phyloP scores from a whole-genome alignment of 352 stramenopile species.

The Peronospora belbahrii region DNA sequence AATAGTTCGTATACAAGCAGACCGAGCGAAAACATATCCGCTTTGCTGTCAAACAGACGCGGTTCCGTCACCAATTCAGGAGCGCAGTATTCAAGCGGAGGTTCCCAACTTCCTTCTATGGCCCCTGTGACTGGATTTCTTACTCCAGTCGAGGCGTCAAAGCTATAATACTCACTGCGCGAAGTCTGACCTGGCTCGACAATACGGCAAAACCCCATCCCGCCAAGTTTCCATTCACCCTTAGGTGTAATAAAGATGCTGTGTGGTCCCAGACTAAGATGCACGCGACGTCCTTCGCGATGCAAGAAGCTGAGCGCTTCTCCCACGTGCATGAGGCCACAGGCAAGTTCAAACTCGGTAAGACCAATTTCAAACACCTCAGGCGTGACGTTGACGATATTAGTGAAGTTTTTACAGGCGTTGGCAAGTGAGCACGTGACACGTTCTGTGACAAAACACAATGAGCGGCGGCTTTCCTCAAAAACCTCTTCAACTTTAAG shows the following conservation, averaged over 20 bases:
- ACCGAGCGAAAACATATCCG: conserved; percentile 85
- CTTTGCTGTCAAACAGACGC: conserved; percentile 65
- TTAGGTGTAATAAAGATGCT: conserved; percentile 89
- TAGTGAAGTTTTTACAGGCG: conserved; percentile 85
- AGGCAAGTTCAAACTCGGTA: conserved; percentile 83
- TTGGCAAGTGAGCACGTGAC: conserved; percentile 87
- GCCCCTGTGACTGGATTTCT: conserved; percentile 44
- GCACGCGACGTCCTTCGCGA: conserved; percentile 80
- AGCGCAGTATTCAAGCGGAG: conserved; percentile 79
- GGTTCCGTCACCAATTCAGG: conserved; percentile 81
- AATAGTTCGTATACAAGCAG: conserved; percentile 84
- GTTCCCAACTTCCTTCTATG: conserved; percentile 69
- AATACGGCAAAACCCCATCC: conserved; percentile 84
- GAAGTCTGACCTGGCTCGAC: conserved; percentile 78
- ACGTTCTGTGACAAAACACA: conserved; percentile 88
- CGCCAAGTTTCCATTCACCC: conserved; percentile 88
- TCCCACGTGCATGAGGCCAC: conserved; percentile 82
- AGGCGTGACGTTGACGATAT: conserved; percentile 77
- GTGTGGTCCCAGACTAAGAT: conserved; percentile 77
- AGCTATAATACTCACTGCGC: conserved; percentile 76
- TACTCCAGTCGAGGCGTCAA: conserved; percentile 40
- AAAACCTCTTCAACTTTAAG: conserved; percentile 88
- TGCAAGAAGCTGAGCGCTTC: conserved; percentile 88
- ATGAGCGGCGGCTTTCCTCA: conserved; percentile 75
- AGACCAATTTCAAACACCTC: conserved; percentile 84